phyloP scores from a whole-genome alignment of 2,329 filamentous ascomycete species.

The Neonectria sp. region DNA sequence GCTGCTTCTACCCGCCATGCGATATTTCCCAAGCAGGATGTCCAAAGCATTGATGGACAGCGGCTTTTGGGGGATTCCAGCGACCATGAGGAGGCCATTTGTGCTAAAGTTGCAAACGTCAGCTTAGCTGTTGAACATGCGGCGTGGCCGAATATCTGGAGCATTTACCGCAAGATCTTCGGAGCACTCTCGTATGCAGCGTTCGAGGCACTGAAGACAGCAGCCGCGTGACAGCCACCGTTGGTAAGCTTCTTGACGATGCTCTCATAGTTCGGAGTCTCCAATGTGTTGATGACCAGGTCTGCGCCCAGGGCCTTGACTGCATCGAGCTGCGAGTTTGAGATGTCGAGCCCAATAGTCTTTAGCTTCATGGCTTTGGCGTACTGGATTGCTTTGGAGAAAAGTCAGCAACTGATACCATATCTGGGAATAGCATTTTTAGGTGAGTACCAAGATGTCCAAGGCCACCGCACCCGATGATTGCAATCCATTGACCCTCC shows the following conservation, averaged over 20 bases:
- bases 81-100: slow-evolving; percentile 34
- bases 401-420: too few species aligned
- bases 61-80: slow-evolving; percentile 31
- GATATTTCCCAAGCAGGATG: slow-evolving; percentile 9
- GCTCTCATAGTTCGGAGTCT: neutral
- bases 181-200: slow-evolving; percentile 6
- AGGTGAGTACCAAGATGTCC: slow-evolving; percentile 12
- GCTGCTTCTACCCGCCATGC: slow-evolving; percentile 12
- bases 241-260: slow-evolving; percentile 9
- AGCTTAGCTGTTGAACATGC: too few species aligned
- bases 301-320: slow-evolving; percentile 31
- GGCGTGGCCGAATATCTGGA: too few species aligned
- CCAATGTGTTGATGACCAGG: slow-evolving; percentile 28
- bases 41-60: slow-evolving; percentile 21
- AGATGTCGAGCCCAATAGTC: slow-evolving; percentile 40
- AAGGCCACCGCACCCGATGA: slow-evolving; percentile 44
- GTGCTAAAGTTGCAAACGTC: neutral
- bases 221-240: slow-evolving; percentile 14
- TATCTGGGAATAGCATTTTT: too few species aligned
- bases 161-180: neutral
- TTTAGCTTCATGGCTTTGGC: slow-evolving; percentile 40
- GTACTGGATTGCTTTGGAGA: slow-evolving; percentile 25
- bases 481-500: slow-evolving; percentile 40
- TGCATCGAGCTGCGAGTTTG: slow-evolving; percentile 33
- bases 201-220: slow-evolving; percentile 12